phyloP scores from a whole-genome alignment of 177 flowering plant genomes.

The Tripterygium wilfordii region DNA sequence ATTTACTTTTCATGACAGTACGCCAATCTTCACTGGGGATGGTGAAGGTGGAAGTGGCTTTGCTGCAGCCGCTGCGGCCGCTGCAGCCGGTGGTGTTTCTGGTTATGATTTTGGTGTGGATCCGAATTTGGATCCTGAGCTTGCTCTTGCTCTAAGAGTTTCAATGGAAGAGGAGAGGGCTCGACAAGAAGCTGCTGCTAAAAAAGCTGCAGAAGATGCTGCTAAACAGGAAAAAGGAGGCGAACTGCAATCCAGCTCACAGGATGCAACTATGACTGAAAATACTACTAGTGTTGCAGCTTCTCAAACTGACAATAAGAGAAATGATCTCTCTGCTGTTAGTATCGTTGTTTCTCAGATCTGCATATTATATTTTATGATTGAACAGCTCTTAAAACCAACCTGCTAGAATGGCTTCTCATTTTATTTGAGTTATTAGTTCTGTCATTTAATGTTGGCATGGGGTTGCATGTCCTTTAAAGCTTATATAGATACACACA shows the following conservation, averaged over 20 bases:
- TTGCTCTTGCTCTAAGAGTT: conserved; percentile 96
- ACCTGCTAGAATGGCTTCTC: too few relatives aligned
- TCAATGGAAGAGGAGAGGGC: conserved; percentile 99
- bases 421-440: too few relatives aligned
- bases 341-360: conserved; percentile 8
- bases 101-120: conserved; percentile 95
- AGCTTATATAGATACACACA: too few relatives aligned
- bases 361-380: neutral
- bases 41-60: conserved; percentile 92
- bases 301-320: conserved; percentile 41
- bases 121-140: conserved; percentile 96
- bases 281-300: conserved; percentile 25
- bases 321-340: conserved; percentile 46
- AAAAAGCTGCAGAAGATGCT: conserved; percentile 88
- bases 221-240: conserved; percentile 56
- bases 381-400: neutral
- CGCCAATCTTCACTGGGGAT: conserved; percentile 91
- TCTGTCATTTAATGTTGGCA: too few relatives aligned
- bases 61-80: conserved; percentile 91
- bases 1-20: too few relatives aligned
- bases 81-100: conserved; percentile 76
- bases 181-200: conserved; percentile 98
- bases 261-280: conserved; percentile 66
- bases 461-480: too few relatives aligned
- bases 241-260: conserved; percentile 47